Conservation (phyloP, 1,284 basidiomycete species). For the Moesziomyces aphidis region DNA sequence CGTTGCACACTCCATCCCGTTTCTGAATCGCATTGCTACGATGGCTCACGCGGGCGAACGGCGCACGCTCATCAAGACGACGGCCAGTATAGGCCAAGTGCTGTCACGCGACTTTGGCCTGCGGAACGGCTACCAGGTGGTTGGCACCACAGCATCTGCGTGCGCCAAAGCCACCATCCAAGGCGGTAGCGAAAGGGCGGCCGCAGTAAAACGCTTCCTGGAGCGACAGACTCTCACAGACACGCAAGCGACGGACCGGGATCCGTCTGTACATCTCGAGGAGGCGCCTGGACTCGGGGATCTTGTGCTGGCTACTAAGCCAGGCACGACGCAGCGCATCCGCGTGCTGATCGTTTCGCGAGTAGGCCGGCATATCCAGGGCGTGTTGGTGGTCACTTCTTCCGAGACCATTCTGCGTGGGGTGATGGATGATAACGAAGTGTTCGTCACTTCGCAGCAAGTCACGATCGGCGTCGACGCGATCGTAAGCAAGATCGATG, state of each 20-base stretch:
- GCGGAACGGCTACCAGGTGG: conserved; percentile 20
- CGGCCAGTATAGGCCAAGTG: conserved; percentile 9
- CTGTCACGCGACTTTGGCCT: conserved; percentile 25
- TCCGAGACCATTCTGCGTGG: conserved; percentile 11
- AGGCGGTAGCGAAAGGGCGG: neutral
- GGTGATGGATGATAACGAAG: conserved; percentile 3
- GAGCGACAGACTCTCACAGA: neutral
- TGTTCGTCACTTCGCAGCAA: neutral
- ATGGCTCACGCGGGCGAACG: neutral
- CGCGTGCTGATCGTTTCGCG: neutral
- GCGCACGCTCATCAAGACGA: conserved; percentile 16
- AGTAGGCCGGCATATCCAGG: neutral
- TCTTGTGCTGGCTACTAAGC: no score
- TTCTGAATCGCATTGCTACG: neutral
- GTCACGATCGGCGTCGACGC: neutral
- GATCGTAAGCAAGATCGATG: neutral
- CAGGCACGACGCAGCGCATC: no score
- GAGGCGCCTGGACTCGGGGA: no score
- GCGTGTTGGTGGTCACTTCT: neutral
- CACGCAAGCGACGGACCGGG: no score
- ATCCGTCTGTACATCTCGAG: no score
- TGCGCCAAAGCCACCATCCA: neutral
- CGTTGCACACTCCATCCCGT: neutral
- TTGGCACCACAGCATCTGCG: neutral
- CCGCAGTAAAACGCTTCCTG: conserved; percentile 5